Evolutionary conservation across 805 yeast genomes (phyloP), one percentile per base, ranked within the genome.

Genomic region (Candida multigemmis): DNA sequence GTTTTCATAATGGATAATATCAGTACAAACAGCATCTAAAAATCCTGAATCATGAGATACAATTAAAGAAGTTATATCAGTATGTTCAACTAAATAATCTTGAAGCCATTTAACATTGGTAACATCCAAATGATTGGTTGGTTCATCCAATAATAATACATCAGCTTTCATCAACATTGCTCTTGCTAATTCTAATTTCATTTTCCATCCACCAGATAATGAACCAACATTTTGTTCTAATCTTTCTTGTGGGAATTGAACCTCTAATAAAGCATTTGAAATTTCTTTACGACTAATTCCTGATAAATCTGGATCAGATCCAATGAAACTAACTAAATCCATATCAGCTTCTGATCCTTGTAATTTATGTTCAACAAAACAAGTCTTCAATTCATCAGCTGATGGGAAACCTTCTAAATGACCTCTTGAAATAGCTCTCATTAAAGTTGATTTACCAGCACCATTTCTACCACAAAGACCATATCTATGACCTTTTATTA

Each of bases 401-500:
- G 83, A 80, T 23, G 98, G 98, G 76, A 91, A 89, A 4, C 97
- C 97, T 61, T 89, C 97, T 38, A 89, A 68, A 61, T 89, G 95
- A 32, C 97, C 97, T 48, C 85, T 84, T 30, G 95, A 85, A 46
- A 89, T 91, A 16, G 97, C 79, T 56, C 97, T 75, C 97, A 89
- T 86, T 46, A 89, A 68, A 10, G 98, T 89, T 9, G 96, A 86
- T 59, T 89, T 89, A 65, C 98, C 98, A 34, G 96, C 96, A 71
- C 98, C 98, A 53, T 89, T 89, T 61, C 96, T 71, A 52, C 98
- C 98, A 68, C 96, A 85, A 35, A 89, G 70, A 66, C 98, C 98
- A 50, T 89, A 89, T 59, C 98, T 74, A 60, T 84, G 96, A 45
- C 97, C 97, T 62, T 87, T 85, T 42, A 83, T 65, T 36, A 89